Evolutionary conservation across 208 protist species (phyloP).

Genomic region (Angomonas deanei): DNA sequence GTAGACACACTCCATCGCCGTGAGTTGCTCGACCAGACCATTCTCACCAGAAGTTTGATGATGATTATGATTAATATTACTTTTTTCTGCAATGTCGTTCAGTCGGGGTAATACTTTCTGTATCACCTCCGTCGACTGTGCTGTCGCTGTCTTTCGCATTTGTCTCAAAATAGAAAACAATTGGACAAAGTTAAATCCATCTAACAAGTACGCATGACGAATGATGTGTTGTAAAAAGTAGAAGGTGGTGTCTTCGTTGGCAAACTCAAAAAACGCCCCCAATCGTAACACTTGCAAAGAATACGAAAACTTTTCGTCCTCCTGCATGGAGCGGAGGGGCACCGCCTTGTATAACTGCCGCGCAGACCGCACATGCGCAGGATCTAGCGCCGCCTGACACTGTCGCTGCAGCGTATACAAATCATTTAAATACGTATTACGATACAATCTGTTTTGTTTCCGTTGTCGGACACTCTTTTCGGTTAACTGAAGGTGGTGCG

Average conservation of each 20-base stretch:
- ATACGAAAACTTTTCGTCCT: constrained; percentile 64
- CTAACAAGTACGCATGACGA: constrained; percentile 63
- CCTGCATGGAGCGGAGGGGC: constrained; percentile 55
- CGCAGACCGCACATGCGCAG: constrained; percentile 13
- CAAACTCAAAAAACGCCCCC: constrained; percentile 56
- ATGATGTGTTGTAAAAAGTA: constrained; percentile 72
- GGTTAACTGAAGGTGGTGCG: too few species aligned
- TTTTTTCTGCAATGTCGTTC: constrained; percentile 28
- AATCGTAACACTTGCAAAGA: constrained; percentile 44
- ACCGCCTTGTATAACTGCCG: constrained; percentile 48
- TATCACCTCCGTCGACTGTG: constrained; percentile 51
- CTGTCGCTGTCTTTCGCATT: constrained; percentile 44
- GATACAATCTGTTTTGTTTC: too few species aligned
- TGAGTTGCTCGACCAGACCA: not conserved
- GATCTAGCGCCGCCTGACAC: too few species aligned
- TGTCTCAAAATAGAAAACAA: constrained; percentile 30
- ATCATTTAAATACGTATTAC: too few species aligned
- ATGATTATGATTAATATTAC: not conserved
- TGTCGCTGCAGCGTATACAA: too few species aligned
- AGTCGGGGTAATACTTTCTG: constrained; percentile 53
- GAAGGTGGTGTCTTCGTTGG: constrained; percentile 39
- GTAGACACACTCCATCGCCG: not conserved
- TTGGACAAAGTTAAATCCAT: constrained; percentile 40
- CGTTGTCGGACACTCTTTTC: too few species aligned
- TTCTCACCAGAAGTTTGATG: not conserved